Evolutionary conservation across 2,329 filamentous ascomycete species (phyloP), one percentile per base, ranked within the genome.

Genomic region (Monilinia polystroma): DNA sequence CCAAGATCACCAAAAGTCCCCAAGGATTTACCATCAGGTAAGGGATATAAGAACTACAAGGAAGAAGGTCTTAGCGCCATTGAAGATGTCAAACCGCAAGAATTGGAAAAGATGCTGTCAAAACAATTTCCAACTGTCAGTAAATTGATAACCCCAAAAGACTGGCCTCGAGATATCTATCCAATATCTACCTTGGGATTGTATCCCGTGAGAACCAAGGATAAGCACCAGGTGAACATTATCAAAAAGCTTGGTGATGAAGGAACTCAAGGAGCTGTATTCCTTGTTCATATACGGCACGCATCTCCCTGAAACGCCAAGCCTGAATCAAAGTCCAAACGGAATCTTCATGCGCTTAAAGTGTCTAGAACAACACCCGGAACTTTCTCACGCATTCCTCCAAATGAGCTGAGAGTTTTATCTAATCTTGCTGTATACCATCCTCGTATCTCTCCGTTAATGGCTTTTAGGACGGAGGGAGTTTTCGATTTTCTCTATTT

Each of bases 241-340:
- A 54, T 54, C 26, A 20, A 54, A 51, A 32, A 32, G 16, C 52
- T 54, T 32, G 52, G 26, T 1, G 16, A 35, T 11, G 52, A 54
- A 35, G 26, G 26, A 3, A 32, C 6, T 14, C 51, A 32, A 10
- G 52, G 52, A 18, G 14, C 26, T 16, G 12, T 11, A 20, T 54
- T 54, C 3, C 26, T 54, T 20, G 16, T 29, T 20, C 16, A 54
- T 12, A 32, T 54, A 32, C 3, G 7, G 20, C 12, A 10, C 29
- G 1, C 6, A 2, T 8, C 4, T 29, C 12, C 1, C 1, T 53
- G 2, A 3, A 16, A 7, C 23, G 0, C 4, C 23, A 18, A 3
- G 6, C 12, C 6, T 8, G 18, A 16, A 20, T 35, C 52, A 4
- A 54, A 3, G 7, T 1, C 10, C 52, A 20, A 35, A 20, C 26